Base-by-base conservation (phyloP, 768 basidiomycete species). In the Zangia roseola region DNA sequence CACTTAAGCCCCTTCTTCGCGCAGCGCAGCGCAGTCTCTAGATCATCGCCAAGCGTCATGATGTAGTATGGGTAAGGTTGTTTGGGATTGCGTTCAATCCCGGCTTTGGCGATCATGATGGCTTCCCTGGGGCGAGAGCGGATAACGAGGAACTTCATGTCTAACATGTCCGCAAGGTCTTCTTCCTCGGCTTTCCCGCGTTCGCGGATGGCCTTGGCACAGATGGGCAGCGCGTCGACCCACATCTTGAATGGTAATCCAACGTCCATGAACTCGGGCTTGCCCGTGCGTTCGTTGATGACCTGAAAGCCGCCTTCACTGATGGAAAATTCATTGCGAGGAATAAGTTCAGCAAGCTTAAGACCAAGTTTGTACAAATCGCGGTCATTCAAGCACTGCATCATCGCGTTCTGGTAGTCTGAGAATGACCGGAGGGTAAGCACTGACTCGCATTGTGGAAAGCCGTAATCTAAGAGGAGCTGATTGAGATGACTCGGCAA, bases 1-100 rank as follows among this genome's bases (percentile, higher is more conserved):
- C 79, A 81, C 60, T 80, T 83, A 55, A 84, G 54, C 0, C 84
- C 83, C 59, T 85, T 80, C 73, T 86, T 84, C 43, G 80, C 77
- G 0, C 73, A 77, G 6, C 79, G 75, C 20, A 85, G 64, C 2
- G 82, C 83, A n/a, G 70, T 64, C 6, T 71, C 67, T 20, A 63
- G 59, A 45, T 82, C 71, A 3, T 72, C 70, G 2, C 74, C 72
- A 19, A 86, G 69, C 2, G 78, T 75, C 49, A 83, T 71, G 17
- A 76, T 77, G 53, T 86, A 84, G 55, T 83, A 81, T 55, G 76
- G 82, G 61, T 84, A 85, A 3, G 77, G 74, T 17, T 74, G 67
- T 12, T 77, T 68, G 1, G 83, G 82, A 52, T 75, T 81, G 25
- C 81, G 76, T 52, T 74, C 59, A 19, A 84, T 61, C 0, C 68